Evolutionary conservation across 163 green algal species (phyloP).

Genomic region (Scenedesmus sp.): DNA sequence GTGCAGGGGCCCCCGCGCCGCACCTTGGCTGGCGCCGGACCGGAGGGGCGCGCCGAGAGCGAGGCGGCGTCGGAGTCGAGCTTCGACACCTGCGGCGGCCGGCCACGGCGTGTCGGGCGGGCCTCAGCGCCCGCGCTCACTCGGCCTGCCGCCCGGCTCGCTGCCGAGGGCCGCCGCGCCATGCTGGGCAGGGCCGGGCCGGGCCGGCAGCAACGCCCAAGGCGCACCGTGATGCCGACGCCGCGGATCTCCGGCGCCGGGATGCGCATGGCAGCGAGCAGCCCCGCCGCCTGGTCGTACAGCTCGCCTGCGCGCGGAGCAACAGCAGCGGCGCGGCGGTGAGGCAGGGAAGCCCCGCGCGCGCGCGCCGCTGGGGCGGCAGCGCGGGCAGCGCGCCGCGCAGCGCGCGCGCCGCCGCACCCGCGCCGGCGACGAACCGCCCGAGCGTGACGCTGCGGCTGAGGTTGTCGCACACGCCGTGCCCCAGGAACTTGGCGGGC

Average conservation of each 20-base stretch:
- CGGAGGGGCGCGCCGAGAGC: slow-evolving; percentile 41
- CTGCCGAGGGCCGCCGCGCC: too few species aligned
- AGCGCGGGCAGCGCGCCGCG: too few species aligned
- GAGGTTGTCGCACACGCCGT: slow-evolving; percentile 88
- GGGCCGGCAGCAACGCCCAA: too few species aligned
- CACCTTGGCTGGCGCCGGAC: slow-evolving; percentile 41
- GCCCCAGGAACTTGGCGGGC: slow-evolving; percentile 86
- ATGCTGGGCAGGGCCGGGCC: too few species aligned
- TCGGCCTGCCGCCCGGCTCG: too few species aligned
- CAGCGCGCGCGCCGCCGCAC: slow-evolving; percentile 40
- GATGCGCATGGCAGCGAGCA: slow-evolving; percentile 68
- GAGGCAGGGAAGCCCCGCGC: too few species aligned
- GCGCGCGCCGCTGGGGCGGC: too few species aligned
- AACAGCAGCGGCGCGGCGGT: too few species aligned
- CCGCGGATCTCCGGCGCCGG: slow-evolving; percentile 74
- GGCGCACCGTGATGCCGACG: slow-evolving; percentile 75
- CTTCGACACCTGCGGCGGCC: slow-evolving; percentile 43
- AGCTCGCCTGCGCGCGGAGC: background rate
- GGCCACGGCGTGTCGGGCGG: too few species aligned
- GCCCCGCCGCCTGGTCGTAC: slow-evolving; percentile 38
- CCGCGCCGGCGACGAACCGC: slow-evolving; percentile 28
- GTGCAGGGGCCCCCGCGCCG: background rate
- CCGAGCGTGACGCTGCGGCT: slow-evolving; percentile 69
- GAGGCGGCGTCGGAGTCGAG: slow-evolving; percentile 59
- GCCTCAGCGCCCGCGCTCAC: too few species aligned